These are phyloP conservation scores for Agrocybe pediades DNA, from an alignment of 768 basidiomycete genomes.

Conservation along the genomic window DNA sequence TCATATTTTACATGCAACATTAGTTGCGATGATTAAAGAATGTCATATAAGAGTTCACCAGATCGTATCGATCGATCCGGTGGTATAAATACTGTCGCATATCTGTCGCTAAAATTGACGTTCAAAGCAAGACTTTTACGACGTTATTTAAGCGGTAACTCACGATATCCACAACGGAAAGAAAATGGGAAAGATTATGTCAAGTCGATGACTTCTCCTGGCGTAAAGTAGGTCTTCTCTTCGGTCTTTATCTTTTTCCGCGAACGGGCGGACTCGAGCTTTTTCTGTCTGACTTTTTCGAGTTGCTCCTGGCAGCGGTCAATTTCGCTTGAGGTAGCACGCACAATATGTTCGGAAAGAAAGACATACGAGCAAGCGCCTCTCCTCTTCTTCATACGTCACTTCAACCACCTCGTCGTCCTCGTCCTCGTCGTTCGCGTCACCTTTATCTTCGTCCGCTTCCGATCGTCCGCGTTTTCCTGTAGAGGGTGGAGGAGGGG, in stretches of 20 bases:
- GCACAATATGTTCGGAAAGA: background rate
- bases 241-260: background rate
- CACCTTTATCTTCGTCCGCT: background rate
- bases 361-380: background rate
- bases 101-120: too few relatives aligned
- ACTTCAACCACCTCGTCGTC: background rate
- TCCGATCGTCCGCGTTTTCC: background rate
- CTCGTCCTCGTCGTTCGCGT: background rate
- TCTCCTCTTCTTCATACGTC: background rate
- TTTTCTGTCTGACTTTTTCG: background rate
- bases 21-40: too few relatives aligned
- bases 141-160: too few relatives aligned
- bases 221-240: background rate
- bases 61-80: too few relatives aligned
- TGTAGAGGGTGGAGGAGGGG: background rate
- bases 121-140: too few relatives aligned
- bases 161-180: slow-evolving; percentile 14
- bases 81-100: too few relatives aligned
- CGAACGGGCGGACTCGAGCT: background rate
- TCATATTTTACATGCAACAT: too few relatives aligned
- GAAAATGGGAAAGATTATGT: background rate
- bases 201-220: slow-evolving; percentile 1
- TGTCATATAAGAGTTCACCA: too few relatives aligned
- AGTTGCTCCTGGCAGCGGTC: background rate
- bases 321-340: background rate